A percentile compares a stretch with the other conserved stretches of the same genome.
Evolutionary conservation across 306 rosid species (phyloP).

Genomic region (Parietaria judaica): DNA sequence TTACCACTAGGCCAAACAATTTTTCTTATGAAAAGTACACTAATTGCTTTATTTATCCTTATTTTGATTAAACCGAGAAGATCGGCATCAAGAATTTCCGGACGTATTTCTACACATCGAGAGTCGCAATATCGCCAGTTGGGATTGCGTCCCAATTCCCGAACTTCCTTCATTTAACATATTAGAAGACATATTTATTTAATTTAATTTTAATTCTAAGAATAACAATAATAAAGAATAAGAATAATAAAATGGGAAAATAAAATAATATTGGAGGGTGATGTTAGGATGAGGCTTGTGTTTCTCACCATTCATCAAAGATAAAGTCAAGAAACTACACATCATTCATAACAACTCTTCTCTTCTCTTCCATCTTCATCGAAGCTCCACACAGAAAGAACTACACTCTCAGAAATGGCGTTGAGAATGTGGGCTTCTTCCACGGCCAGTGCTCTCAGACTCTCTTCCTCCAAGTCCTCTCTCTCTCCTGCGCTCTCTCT

Average conservation of each 20-base stretch:
- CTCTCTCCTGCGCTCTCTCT: constrained; percentile 54
- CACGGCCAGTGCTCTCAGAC: constrained; percentile 76
- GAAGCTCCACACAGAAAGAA: background rate
- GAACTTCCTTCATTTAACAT: too few relatives aligned
- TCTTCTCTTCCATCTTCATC: background rate
- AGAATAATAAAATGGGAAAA: background rate
- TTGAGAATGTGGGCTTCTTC: constrained; percentile 97
- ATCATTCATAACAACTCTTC: background rate
- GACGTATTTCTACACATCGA: too few relatives aligned
- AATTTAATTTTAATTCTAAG: too few relatives aligned
- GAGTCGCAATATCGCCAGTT: too few relatives aligned
- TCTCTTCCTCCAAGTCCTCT: constrained; percentile 50
- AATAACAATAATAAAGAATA: too few relatives aligned
- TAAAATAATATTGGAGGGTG: background rate
- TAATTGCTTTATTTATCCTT: too few relatives aligned
- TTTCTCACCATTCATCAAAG: constrained; percentile 64
- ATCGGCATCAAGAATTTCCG: too few relatives aligned
- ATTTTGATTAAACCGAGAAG: too few relatives aligned
- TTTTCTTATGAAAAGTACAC: too few relatives aligned
- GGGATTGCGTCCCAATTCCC: too few relatives aligned
- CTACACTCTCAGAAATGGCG: constrained; percentile 38
- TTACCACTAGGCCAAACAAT: too few relatives aligned
- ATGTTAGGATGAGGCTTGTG: constrained; percentile 51
- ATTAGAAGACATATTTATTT: too few relatives aligned
- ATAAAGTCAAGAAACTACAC: constrained; percentile 33